Base-by-base conservation (phyloP, 345 rosid genomes). In the Salix purpurea region DNA sequence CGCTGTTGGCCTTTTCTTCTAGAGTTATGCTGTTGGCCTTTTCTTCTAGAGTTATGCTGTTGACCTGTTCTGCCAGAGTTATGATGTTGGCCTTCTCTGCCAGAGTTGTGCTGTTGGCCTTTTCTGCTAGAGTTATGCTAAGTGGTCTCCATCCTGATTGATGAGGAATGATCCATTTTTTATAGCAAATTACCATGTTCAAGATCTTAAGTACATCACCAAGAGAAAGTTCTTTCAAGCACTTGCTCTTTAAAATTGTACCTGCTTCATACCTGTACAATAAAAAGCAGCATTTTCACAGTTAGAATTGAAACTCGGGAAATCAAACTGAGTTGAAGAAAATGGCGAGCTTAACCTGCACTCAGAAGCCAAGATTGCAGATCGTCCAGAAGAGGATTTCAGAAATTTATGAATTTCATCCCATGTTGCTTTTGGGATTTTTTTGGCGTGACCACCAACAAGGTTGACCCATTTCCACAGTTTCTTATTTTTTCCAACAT, bases 141-240 rank as follows among this genome's bases (percentile, higher is more conserved):
- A 94, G 80, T 44, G 97, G 98, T 78, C 85, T 91, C 98, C 98
- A 94, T 78, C 94, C 96, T 12, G 87, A 83, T 61, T 81, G 95
- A 75, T 87, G 88, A 78, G 73, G 81, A 71, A 78, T 77, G 79
- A 94, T 90, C 97, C 98, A 94, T 82, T 89, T 88, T 83, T 90
- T 94, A 30, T 79, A 69, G 71, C 67, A 73, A 48, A 87, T 80
- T 74, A 82, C 72, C 88, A 92, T 87, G 84, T 89, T 87, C 88
- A 94, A 84, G 71, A 94, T 85, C 83, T 86, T 91, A 69, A 94
- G 88, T 65, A 87, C 74, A 40, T 85, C 87, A 71, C 98, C 98
- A 80, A 94, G 73, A 69, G 90, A 72, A 78, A 77, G 80, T 80
- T 89, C 92, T 77, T 83, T 77, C 79, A 94, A 80, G 79, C 97